Evolutionary conservation across 306 rosid species (phyloP).

Genomic region (Pyrus betulifolia): DNA sequence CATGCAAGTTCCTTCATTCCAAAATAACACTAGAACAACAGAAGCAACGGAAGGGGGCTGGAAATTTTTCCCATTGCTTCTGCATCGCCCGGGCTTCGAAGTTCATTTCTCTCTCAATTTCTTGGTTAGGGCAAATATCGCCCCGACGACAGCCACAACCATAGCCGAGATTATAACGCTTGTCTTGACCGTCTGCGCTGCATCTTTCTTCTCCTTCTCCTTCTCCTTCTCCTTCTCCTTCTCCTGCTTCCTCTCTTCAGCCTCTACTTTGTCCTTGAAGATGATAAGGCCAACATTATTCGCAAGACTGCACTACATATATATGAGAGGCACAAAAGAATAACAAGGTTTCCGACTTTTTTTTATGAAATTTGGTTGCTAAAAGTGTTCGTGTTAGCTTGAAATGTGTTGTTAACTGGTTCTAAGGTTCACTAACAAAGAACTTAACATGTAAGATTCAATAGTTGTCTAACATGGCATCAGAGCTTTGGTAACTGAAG

Average conservation of each 20-base stretch:
- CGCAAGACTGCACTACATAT: background rate
- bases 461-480: background rate
- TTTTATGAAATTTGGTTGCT: background rate
- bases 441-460: background rate
- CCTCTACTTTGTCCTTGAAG: conserved; percentile 34
- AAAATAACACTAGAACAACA: background rate
- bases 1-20: background rate
- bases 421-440: background rate
- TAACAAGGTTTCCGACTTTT: background rate
- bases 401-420: background rate
- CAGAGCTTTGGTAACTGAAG: background rate
- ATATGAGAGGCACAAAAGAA: background rate
- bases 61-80: background rate
- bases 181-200: conserved; percentile 37
- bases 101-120: conserved; percentile 49
- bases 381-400: background rate
- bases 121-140: conserved; percentile 44
- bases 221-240: conserved; percentile 14
- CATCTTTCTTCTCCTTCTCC: conserved; percentile 6
- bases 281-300: background rate
- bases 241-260: conserved; percentile 22
- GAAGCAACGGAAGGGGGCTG: background rate
- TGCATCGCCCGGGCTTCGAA: background rate
- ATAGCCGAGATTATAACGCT: conserved; percentile 46
- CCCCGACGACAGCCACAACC: conserved; percentile 50